Evolutionary conservation across 1,284 basidiomycete genomes (phyloP).

Genomic region (Prillingera fragicola): DNA sequence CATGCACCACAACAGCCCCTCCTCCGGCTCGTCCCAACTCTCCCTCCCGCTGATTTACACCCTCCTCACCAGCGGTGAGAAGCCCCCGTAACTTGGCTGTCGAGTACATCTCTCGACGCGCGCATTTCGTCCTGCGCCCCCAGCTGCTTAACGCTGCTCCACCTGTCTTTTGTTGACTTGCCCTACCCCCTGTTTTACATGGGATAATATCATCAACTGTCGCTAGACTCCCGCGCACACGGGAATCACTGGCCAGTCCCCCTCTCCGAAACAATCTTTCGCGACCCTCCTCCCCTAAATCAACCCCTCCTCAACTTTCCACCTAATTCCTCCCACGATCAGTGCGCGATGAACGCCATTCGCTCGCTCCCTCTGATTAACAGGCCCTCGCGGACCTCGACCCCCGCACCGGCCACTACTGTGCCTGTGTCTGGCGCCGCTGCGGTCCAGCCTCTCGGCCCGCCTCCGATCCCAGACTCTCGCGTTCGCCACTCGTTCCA

Average conservation of each 20-base stretch:
- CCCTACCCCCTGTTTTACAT: constrained; percentile 12
- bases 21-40: constrained; percentile 36
- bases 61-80: constrained; percentile 41
- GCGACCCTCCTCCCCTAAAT: not conserved
- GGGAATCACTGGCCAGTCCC: constrained; percentile 7
- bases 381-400: constrained; percentile 45
- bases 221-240: constrained; percentile 9
- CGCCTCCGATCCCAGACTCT: constrained; percentile 9
- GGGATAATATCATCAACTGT: constrained; percentile 21
- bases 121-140: constrained; percentile 4
- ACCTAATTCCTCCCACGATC: constrained; percentile 7
- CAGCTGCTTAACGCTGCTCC: constrained; percentile 9
- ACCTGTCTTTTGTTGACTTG: not conserved
- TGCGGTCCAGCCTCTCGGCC: constrained; percentile 15
- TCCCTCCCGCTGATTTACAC: constrained; percentile 42
- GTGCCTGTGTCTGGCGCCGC: constrained; percentile 10
- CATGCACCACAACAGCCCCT: constrained; percentile 23
- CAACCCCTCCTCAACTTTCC: not conserved
- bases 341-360: constrained; percentile 47
- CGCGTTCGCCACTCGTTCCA: not conserved
- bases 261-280: constrained; percentile 1
- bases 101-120: not conserved
- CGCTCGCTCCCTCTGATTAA: constrained; percentile 48
- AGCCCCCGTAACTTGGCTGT: constrained; percentile 45
- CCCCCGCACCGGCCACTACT: constrained; percentile 37